phyloP scores from a whole-genome alignment of 2,329 filamentous ascomycete species.

The Penicillium sp. region DNA sequence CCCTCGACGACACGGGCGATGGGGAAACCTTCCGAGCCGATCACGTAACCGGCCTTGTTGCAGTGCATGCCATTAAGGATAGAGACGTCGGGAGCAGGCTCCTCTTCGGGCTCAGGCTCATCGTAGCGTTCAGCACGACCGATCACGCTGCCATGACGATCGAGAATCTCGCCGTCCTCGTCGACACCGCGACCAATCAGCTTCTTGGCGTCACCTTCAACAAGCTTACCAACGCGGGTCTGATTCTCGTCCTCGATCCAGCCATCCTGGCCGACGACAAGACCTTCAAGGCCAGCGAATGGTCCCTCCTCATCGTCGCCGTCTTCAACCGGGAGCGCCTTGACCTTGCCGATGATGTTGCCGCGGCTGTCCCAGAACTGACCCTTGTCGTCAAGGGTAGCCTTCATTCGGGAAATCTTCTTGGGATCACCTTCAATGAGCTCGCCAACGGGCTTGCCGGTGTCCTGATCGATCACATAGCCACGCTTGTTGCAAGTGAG shows the following conservation, averaged over 20 bases:
- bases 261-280: slow-evolving; percentile 53
- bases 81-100: slow-evolving; percentile 29
- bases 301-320: slow-evolving; percentile 39
- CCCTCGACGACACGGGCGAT: slow-evolving; percentile 59
- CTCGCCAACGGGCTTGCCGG: slow-evolving; percentile 59
- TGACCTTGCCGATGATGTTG: slow-evolving; percentile 64
- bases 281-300: slow-evolving; percentile 52
- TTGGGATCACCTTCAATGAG: slow-evolving; percentile 65
- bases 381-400: slow-evolving; percentile 59
- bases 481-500: slow-evolving; percentile 49
- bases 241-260: slow-evolving; percentile 55
- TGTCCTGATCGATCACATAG: slow-evolving; percentile 46
- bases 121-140: slow-evolving; percentile 58
- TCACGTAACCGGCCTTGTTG: slow-evolving; percentile 64
- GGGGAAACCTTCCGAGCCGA: slow-evolving; percentile 57
- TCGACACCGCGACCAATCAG: slow-evolving; percentile 63
- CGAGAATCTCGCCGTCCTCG: slow-evolving; percentile 65
- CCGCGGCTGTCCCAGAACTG: slow-evolving; percentile 67
- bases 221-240: slow-evolving; percentile 54
- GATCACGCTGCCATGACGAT: slow-evolving; percentile 65
- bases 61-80: slow-evolving; percentile 57
- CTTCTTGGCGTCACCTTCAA: slow-evolving; percentile 63
- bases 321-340: slow-evolving; percentile 47
- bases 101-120: slow-evolving; percentile 52
- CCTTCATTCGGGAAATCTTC: slow-evolving; percentile 55